phyloP scores from a whole-genome alignment of 345 rosid genomes.

The Aethionema arabicum region DNA sequence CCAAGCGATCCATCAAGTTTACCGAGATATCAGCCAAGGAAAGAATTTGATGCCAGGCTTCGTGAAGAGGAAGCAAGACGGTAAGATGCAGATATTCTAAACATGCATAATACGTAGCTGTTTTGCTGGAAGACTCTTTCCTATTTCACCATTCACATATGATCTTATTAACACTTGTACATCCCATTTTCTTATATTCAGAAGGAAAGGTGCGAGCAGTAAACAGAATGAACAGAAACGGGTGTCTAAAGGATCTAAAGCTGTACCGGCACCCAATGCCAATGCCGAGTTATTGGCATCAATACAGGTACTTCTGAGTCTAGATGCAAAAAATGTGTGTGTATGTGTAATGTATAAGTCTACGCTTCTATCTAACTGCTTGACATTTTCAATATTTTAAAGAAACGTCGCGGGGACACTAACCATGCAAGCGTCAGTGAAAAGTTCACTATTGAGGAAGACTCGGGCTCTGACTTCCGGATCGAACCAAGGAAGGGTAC shows the following conservation, averaged over 20 bases:
- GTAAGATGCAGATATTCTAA: constrained; percentile 30
- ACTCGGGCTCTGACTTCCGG: constrained; percentile 47
- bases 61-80: constrained; percentile 57
- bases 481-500: constrained; percentile 45
- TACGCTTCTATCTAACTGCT: constrained; percentile 28
- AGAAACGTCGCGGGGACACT: constrained; percentile 54
- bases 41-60: constrained; percentile 61
- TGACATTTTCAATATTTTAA: neutral
- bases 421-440: constrained; percentile 47
- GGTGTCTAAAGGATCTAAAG: constrained; percentile 46
- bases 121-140: neutral
- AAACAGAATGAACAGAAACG: constrained; percentile 47
- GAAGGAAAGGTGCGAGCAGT: constrained; percentile 43
- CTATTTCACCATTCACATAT: neutral
- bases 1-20: constrained; percentile 63
- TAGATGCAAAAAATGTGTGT: constrained; percentile 1
- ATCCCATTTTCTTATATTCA: constrained; percentile 26
- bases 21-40: constrained; percentile 61
- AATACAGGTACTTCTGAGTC: constrained; percentile 41
- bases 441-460: constrained; percentile 46
- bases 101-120: too few relatives aligned
- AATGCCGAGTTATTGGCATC: constrained; percentile 53
- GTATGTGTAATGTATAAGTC: neutral
- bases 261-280: constrained; percentile 54
- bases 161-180: constrained; percentile 2